phyloP scores from a whole-genome alignment of 2,329 filamentous ascomycete species.

The Aspergillus cejpii region DNA sequence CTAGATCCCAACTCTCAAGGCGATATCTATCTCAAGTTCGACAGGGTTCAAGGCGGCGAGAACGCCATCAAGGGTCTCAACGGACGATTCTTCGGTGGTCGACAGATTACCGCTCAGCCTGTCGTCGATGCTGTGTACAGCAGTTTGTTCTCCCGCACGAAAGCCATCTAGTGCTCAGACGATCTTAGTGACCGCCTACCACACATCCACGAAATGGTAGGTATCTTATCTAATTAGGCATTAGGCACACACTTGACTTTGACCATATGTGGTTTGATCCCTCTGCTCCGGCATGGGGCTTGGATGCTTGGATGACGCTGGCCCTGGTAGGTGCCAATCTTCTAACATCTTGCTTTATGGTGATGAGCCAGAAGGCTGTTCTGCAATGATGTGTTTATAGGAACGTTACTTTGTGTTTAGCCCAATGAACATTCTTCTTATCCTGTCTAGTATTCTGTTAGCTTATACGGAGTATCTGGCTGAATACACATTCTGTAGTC shows the following conservation, averaged over 20 bases:
- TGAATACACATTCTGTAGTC: too few relatives aligned
- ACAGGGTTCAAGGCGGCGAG: conserved; percentile 87
- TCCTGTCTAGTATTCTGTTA: neutral
- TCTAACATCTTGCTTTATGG: conserved; percentile 18
- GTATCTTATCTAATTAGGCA: conserved; percentile 24
- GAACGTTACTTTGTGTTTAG: conserved; percentile 17
- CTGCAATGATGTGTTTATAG: conserved; percentile 27
- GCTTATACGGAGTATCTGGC: too few relatives aligned
- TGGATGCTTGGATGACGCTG: conserved; percentile 28
- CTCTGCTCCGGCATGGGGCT: conserved; percentile 17
- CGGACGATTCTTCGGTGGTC: conserved; percentile 88
- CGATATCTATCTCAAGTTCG: conserved; percentile 98
- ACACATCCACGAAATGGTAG: conserved; percentile 22
- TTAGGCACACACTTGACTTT: conserved; percentile 23
- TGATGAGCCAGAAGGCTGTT: conserved; percentile 19
- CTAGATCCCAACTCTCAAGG: conserved; percentile 89
- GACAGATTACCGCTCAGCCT: conserved; percentile 87
- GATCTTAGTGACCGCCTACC: conserved; percentile 19
- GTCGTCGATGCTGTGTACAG: conserved; percentile 99
- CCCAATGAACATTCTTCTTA: conserved; percentile 10
- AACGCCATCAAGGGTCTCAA: conserved; percentile 98
- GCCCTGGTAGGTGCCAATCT: conserved; percentile 35
- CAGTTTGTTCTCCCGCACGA: conserved; percentile 84
- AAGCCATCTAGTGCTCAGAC: conserved; percentile 56
- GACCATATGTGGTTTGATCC: conserved; percentile 12